Base-by-base conservation (phyloP, 1,284 basidiomycete species). In the Anthracocystis panici-leucophaei region DNA sequence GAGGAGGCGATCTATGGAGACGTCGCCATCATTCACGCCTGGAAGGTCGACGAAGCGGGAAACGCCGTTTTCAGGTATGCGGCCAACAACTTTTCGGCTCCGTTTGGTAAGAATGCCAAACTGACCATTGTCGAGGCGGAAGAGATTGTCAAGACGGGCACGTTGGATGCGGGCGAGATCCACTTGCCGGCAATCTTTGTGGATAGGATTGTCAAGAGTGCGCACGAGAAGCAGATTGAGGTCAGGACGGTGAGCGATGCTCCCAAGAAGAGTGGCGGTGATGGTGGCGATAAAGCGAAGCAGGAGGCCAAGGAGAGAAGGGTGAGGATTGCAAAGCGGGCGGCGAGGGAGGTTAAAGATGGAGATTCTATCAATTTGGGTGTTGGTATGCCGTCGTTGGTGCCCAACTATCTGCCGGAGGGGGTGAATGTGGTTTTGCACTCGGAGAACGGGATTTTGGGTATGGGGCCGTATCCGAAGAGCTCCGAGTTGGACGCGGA, bases 11-110 rank as follows among this genome's bases (percentile, higher is more conserved):
- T 97, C 80, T 88, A 90, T 44, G 94, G 92, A 29, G 93, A 95
- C 85, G 90, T 94, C 58, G 95, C 95, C 25, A 92, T 98, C 84
- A 87, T 99, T 50, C 89, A 92, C 65, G 96, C 94, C 8, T 97
- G 94, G 94, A 97, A 97, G 87, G 95, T 91, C 14, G 96, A 98
- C 84, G 93, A 94, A 84, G 83, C 84, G 50, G 87, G 87, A 21
- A 87, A 87, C 75, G 85, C 85, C 57, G 68, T 86, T 4, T 87
- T 87, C 84, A 71, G 86, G 23, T 77, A 75, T 51, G 79, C 82
- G 16, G 82, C 82, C 44, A 73, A 75, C 66, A 84, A 84, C 75
- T 84, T 83, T 25, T 69, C 65, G 53, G 78, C 80, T 20, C 74
- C 75, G 2, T 82, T 84, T 52, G 82, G 79, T 12, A 83, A 83